Percentiles rank a stretch among this genome's conserved stretches.
phyloP scores from a whole-genome alignment of 345 rosid species.

The Abelmoschus esculentus region DNA sequence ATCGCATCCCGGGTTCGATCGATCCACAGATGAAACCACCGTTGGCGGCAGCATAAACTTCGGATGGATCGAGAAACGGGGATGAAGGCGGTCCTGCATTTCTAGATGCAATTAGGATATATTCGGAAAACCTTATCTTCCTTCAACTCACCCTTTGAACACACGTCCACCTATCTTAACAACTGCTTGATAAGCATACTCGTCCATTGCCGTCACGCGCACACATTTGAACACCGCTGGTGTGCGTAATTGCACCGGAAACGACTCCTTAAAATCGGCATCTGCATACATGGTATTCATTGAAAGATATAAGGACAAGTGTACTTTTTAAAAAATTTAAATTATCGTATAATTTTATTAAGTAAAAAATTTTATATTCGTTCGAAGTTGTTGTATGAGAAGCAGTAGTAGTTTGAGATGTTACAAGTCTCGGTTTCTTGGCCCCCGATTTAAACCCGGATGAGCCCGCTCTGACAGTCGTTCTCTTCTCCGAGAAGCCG shows the following conservation, averaged over 20 bases:
- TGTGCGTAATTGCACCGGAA: slow-evolving; percentile 76
- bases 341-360: no score
- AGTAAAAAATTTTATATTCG: neutral
- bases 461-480: slow-evolving; percentile 15
- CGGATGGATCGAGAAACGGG: slow-evolving; percentile 49
- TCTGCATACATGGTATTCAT: slow-evolving; percentile 26
- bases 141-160: slow-evolving; percentile 78
- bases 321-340: no score
- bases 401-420: slow-evolving; percentile 60
- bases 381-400: slow-evolving; percentile 90
- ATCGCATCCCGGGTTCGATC: neutral
- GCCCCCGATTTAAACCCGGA: slow-evolving; percentile 73
- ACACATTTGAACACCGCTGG: slow-evolving; percentile 94
- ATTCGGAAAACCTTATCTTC: slow-evolving; percentile 63
- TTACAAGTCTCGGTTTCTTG: slow-evolving; percentile 72
- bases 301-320: no score
- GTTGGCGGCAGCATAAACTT: slow-evolving; percentile 44
- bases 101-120: slow-evolving; percentile 75
- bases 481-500: slow-evolving; percentile 82
- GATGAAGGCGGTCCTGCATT: slow-evolving; percentile 49
- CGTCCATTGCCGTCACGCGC: slow-evolving; percentile 77
- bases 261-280: slow-evolving; percentile 44
- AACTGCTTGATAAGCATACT: slow-evolving; percentile 85
- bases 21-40: slow-evolving; percentile 8
- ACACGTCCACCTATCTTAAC: slow-evolving; percentile 87